phyloP scores from a whole-genome alignment of 106 monocot genomes.

The Dendrobium huoshanense region DNA sequence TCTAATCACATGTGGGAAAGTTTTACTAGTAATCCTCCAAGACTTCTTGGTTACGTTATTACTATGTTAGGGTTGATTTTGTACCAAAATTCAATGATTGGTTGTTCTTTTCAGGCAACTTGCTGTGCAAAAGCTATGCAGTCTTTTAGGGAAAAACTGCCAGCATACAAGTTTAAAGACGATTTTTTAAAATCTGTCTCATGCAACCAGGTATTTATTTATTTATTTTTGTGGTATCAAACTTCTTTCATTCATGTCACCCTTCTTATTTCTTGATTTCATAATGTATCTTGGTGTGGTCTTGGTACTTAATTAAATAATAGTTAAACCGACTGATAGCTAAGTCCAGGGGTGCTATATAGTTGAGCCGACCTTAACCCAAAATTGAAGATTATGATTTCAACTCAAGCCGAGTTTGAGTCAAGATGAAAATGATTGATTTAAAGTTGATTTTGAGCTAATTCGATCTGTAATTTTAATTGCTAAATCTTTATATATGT shows the following conservation, averaged over 20 bases:
- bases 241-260: not conserved
- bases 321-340: no score
- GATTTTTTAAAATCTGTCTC: constrained; percentile 73
- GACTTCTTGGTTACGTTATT: not conserved
- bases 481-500: no score
- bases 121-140: constrained; percentile 69
- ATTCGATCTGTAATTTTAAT: no score
- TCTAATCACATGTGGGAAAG: not conserved
- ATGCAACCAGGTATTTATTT: constrained; percentile 56
- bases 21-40: not conserved
- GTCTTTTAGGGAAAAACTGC: constrained; percentile 85
- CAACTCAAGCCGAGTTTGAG: no score
- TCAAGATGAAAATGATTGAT: no score
- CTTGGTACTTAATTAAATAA: not conserved
- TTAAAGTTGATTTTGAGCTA: no score
- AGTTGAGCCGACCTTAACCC: no score
- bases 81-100: not conserved
- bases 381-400: no score
- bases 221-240: not conserved
- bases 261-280: not conserved
- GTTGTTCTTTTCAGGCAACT: constrained; percentile 30
- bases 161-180: constrained; percentile 76
- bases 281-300: not conserved
- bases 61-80: not conserved
- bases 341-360: no score